Conservation (phyloP, 768 basidiomycete genomes). For the Suillus weaverae region DNA sequence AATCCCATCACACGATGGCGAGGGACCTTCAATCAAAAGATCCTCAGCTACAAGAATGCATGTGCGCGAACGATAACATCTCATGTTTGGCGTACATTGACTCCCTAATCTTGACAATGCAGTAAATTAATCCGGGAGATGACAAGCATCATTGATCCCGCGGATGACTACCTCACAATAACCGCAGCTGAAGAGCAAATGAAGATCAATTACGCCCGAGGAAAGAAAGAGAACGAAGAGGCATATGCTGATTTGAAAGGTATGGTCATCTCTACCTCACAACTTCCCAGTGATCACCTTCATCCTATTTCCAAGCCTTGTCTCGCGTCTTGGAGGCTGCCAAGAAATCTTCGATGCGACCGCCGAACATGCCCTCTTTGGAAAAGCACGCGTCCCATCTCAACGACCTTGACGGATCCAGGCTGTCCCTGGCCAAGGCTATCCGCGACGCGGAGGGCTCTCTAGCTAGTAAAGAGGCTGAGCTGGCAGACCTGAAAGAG, state of each 20-base stretch:
- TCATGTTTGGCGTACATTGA: neutral
- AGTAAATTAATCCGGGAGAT: constrained; percentile 73
- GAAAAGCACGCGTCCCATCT: constrained; percentile 59
- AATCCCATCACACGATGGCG: constrained; percentile 17
- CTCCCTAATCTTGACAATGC: neutral
- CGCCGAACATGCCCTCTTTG: constrained; percentile 65
- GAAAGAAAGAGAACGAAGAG: constrained; percentile 70
- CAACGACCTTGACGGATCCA: constrained; percentile 63
- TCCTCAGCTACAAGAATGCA: constrained; percentile 34
- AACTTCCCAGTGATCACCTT: neutral
- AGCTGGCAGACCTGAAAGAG: constrained; percentile 67
- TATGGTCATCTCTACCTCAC: constrained; percentile 19
- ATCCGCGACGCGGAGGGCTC: constrained; percentile 71
- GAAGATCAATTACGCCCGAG: constrained; percentile 50
- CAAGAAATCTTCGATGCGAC: constrained; percentile 67
- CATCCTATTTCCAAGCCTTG: constrained; percentile 46
- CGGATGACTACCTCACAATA: constrained; percentile 77
- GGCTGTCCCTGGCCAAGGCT: constrained; percentile 68
- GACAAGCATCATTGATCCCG: constrained; percentile 71
- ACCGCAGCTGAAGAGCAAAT: constrained; percentile 73
- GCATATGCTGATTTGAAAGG: constrained; percentile 67
- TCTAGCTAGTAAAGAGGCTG: constrained; percentile 66
- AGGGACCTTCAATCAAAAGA: constrained; percentile 34
- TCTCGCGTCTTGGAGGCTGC: constrained; percentile 67
- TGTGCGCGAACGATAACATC: constrained; percentile 18